Conservation (phyloP, 371 early-diverging fungal species). For the Zopfochytrium polystomum region DNA sequence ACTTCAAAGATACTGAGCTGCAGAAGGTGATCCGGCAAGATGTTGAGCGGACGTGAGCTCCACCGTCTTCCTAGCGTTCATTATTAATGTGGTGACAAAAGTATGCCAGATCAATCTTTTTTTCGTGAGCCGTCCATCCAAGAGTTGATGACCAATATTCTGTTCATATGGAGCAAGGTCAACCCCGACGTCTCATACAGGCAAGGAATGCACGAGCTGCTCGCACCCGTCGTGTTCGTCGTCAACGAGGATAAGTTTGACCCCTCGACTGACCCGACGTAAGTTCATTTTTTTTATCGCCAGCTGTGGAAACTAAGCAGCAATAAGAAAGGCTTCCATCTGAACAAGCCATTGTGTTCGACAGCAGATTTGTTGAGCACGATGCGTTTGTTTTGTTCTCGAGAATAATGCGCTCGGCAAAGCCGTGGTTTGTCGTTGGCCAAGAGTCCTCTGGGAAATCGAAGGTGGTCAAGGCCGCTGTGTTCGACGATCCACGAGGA, state of each 20-base stretch:
- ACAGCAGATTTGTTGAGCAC: conserved; percentile 71
- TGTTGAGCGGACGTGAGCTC: conserved; percentile 79
- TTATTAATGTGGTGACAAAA: conserved; percentile 23
- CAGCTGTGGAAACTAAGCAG: no score
- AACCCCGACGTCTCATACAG: conserved; percentile 85
- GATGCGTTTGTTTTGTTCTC: conserved; percentile 80
- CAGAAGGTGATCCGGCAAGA: conserved; percentile 81
- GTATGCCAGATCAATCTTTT: conserved; percentile 82
- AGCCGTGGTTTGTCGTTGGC: conserved; percentile 77
- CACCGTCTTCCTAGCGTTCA: conserved; percentile 1
- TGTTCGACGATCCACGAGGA: not conserved
- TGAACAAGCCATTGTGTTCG: conserved; percentile 36
- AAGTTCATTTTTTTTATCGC: conserved; percentile 14
- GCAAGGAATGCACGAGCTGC: conserved; percentile 96
- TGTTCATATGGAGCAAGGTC: conserved; percentile 89
- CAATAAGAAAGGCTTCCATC: not conserved
- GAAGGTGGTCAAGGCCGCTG: not conserved
- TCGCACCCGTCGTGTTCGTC: conserved; percentile 78
- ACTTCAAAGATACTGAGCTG: conserved; percentile 82
- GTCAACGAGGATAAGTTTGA: conserved; percentile 60
- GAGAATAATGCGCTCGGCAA: conserved; percentile 74
- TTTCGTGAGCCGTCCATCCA: conserved; percentile 69
- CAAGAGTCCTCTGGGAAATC: not conserved
- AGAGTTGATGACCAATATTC: conserved; percentile 69
- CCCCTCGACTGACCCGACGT: not conserved